These are phyloP conservation scores for Diaporthe eres DNA, from an alignment of 2,329 filamentous ascomycete species.

Conservation along the genomic window DNA sequence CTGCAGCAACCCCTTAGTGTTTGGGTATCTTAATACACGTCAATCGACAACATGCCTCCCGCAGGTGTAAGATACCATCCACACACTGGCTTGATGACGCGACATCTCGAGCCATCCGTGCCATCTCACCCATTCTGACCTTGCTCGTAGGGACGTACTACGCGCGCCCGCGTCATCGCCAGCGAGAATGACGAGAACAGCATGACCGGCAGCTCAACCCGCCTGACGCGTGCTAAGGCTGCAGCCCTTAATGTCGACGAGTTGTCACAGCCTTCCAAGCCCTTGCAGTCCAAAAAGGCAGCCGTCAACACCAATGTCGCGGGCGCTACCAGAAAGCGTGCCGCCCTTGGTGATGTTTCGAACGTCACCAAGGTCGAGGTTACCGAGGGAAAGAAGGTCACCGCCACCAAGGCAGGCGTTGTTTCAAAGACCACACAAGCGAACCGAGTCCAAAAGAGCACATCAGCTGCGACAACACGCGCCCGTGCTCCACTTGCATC, in stretches of 20 bases:
- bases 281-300: conserved; percentile 80
- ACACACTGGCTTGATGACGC: conserved; percentile 32
- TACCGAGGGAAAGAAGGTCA: conserved; percentile 80
- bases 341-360: conserved; percentile 93
- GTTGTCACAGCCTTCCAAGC: conserved; percentile 68
- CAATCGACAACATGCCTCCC: conserved; percentile 46
- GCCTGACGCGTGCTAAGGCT: conserved; percentile 93
- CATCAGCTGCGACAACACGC: conserved; percentile 70
- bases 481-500: conserved; percentile 66
- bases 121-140: conserved; percentile 44
- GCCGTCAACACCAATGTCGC: conserved; percentile 63
- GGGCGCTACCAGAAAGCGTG: conserved; percentile 74
- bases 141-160: conserved; percentile 73
- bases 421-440: conserved; percentile 86
- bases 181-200: conserved; percentile 97
- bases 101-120: conserved; percentile 22
- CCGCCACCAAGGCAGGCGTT: conserved; percentile 74
- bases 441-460: conserved; percentile 84
- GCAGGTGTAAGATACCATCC: conserved; percentile 51
- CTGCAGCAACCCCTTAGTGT: conserved; percentile 37
- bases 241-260: conserved; percentile 79
- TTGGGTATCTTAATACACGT: conserved; percentile 38
- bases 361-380: conserved; percentile 88
- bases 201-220: conserved; percentile 70
- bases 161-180: conserved; percentile 78